Base-by-base conservation (phyloP, 345 rosid species). In the Leavenworthia alabamica region DNA sequence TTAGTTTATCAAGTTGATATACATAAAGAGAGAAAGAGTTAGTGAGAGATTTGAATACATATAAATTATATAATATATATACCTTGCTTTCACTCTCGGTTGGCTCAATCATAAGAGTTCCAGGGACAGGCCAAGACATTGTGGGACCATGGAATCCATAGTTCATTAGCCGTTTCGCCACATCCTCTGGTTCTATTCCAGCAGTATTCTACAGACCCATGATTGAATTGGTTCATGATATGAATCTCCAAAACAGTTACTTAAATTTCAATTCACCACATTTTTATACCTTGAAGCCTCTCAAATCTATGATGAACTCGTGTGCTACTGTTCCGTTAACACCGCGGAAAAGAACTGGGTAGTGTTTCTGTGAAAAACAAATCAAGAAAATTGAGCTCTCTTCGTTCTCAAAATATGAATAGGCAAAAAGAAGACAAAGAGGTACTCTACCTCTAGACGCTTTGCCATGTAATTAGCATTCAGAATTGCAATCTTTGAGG, bases 51-150 rank as follows among this genome's bases (percentile, higher is more conserved):
- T 36, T 43, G 46, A 24, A 29, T 56, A 62, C 35, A 2, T 20
- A 16, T n/a, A n/a, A n/a, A n/a, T n/a, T n/a, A n/a, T n/a, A n/a
- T n/a, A n/a, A n/a, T n/a, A n/a, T 37, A 56, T 14, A 23, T 78
- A 87, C 99, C 95, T 88, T 94, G 95, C 97, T 88, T 88, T 94
- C 99, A 80, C 99, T 94, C 79, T 94, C 97, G 44, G 99, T 94
- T 5, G 99, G 99, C 72, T 94, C 99, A 47, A 94, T 83, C 99
- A 90, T 90, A 56, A 90, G 97, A 5, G 97, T 94, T 66, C 97
- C 96, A 1, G 99, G 92, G 70, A 94, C 99, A 43, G 99, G 99
- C 90, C 95, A 94, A 22, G 99, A 88, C 97, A 94, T 90, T 70
- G 99, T 93, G 24, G 97, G 99, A 53, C 45, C 99, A 76, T 89